Conservation (phyloP, 768 basidiomycete genomes). For the Mycena latifolia region DNA sequence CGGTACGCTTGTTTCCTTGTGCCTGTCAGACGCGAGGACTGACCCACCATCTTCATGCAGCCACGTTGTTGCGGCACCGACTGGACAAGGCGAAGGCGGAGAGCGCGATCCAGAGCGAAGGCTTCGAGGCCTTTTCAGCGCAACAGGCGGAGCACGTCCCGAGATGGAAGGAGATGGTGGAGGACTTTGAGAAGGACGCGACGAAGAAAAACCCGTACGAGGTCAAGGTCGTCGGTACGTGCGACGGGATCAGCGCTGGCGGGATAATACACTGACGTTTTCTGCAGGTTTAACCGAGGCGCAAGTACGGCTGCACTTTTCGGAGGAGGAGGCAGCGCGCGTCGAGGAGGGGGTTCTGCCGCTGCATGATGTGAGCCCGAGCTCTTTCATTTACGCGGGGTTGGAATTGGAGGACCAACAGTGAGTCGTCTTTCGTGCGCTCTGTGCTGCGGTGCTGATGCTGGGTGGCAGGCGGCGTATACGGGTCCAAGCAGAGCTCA, state of each 20-base stretch:
- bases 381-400: constrained; percentile 9
- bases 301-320: constrained; percentile 15
- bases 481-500: background rate
- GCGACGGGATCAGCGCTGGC: too few relatives aligned
- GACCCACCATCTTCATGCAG: too few relatives aligned
- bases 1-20: too few relatives aligned
- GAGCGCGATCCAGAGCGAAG: too few relatives aligned
- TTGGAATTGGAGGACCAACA: constrained; percentile 25
- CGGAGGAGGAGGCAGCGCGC: constrained; percentile 10
- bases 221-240: background rate
- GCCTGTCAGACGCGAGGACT: too few relatives aligned
- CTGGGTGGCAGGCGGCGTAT: constrained; percentile 11
- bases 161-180: background rate
- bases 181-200: background rate
- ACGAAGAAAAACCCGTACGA: background rate
- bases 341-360: background rate
- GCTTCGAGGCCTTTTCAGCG: background rate
- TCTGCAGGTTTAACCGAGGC: constrained; percentile 12
- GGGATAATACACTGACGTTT: background rate
- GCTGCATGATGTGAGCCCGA: constrained; percentile 16
- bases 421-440: background rate
- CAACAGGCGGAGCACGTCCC: background rate
- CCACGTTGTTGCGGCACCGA: too few relatives aligned
- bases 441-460: background rate
- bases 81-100: too few relatives aligned